A percentile compares a stretch with the other conserved stretches of the same genome.
These are phyloP conservation scores for Papiliotrema terrestris DNA, from an alignment of 1,284 basidiomycete genomes.

Conservation along the genomic window DNA sequence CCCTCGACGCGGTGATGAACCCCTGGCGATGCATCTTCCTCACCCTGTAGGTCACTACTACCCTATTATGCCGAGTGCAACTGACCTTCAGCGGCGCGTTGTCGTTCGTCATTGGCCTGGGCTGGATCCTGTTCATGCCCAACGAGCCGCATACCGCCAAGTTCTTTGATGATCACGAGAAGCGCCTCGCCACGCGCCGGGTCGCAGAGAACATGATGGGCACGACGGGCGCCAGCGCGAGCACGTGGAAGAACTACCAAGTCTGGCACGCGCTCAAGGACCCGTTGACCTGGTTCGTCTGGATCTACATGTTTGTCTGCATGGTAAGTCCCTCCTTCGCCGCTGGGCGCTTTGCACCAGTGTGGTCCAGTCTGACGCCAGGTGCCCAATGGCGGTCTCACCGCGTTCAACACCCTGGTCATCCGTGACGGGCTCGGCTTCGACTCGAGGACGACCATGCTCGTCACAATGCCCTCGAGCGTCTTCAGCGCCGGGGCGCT, in stretches of 20 bases:
- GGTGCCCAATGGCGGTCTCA: neutral
- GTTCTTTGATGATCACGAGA: slow-evolving; percentile 41
- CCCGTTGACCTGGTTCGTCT: slow-evolving; percentile 14
- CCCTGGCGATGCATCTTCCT: slow-evolving; percentile 18
- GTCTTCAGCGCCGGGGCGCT: slow-evolving; percentile 15
- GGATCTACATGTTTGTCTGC: slow-evolving; percentile 12
- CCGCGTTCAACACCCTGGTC: slow-evolving; percentile 6
- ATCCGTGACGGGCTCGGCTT: slow-evolving; percentile 9
- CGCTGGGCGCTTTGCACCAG: too few relatives aligned
- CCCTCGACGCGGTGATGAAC: neutral
- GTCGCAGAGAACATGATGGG: slow-evolving; percentile 15
- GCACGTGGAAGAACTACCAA: slow-evolving; percentile 10
- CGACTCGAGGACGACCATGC: slow-evolving; percentile 12
- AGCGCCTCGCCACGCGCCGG: slow-evolving; percentile 31
- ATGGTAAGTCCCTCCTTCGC: slow-evolving; percentile 8
- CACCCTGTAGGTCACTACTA: slow-evolving; percentile 3
- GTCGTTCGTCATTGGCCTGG: slow-evolving; percentile 9
- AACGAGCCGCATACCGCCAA: slow-evolving; percentile 36
- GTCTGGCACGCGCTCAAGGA: slow-evolving; percentile 12
- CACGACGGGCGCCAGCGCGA: slow-evolving; percentile 5
- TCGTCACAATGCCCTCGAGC: slow-evolving; percentile 11
- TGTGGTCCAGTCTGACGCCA: too few relatives aligned
- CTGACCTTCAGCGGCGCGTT: slow-evolving; percentile 1
- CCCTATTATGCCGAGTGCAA: too few relatives aligned
- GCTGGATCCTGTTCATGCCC: slow-evolving; percentile 28